A percentile compares a stretch with the other conserved stretches of the same genome.
phyloP scores from a whole-genome alignment of 306 rosid species.

The Vigna reflexopilosa region DNA sequence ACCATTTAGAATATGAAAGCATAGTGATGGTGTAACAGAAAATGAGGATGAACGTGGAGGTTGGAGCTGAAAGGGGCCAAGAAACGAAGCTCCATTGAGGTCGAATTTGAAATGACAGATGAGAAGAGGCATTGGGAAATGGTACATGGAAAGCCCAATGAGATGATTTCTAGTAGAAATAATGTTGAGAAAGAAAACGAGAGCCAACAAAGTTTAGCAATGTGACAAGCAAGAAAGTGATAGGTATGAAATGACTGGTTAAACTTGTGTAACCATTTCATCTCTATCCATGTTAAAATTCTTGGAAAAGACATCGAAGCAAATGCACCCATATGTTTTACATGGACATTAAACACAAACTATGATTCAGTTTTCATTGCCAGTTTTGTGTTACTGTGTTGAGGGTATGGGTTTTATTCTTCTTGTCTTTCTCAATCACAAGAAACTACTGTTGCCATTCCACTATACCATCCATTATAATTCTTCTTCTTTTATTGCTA shows the following conservation, averaged over 20 bases:
- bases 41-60: slow-evolving; percentile 25
- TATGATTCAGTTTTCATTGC: too few species aligned
- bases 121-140: neutral
- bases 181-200: slow-evolving; percentile 1
- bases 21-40: neutral
- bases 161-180: slow-evolving; percentile 8
- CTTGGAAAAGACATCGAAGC: slow-evolving; percentile 13
- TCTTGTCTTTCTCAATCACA: neutral
- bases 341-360: neutral
- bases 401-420: slow-evolving; percentile 21
- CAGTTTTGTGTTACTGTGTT: too few species aligned
- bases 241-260: neutral
- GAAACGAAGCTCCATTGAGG: slow-evolving; percentile 22
- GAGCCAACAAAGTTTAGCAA: neutral
- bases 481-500: neutral
- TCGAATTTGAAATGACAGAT: slow-evolving; percentile 44
- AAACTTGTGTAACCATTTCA: neutral
- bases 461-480: slow-evolving; percentile 1
- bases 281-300: neutral
- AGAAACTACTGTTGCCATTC: neutral
- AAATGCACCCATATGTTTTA: neutral
- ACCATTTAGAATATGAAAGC: too few species aligned
- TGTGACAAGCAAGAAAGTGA: slow-evolving; percentile 35
- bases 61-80: slow-evolving; percentile 40
- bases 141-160: slow-evolving; percentile 9